phyloP scores from a whole-genome alignment of 495 filamentous ascomycete species.

The Penicillium lagena region DNA sequence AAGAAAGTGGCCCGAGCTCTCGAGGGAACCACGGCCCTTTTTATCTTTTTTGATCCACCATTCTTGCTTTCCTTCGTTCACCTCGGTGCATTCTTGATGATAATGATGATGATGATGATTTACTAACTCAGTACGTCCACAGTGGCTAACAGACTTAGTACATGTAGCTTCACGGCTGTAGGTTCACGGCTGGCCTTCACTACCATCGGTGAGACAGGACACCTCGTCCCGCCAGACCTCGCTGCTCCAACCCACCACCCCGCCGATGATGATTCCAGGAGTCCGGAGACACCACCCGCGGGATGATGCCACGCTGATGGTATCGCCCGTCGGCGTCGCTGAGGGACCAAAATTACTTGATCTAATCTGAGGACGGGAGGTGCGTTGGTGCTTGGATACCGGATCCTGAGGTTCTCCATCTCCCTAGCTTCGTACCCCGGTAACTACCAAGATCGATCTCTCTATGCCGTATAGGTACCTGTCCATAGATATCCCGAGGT shows the following conservation, averaged over 20 bases:
- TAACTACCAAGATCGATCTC: too few relatives aligned
- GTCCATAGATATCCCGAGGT: too few relatives aligned
- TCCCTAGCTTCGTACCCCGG: too few relatives aligned
- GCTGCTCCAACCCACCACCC: neutral
- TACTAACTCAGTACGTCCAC: slow-evolving; percentile 4
- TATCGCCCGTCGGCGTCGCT: slow-evolving; percentile 35
- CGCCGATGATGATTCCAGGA: slow-evolving; percentile 38
- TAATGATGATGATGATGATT: slow-evolving; percentile 9
- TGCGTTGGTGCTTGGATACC: neutral
- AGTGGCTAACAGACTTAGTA: too few relatives aligned
- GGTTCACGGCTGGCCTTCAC: too few relatives aligned
- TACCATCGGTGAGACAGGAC: too few relatives aligned
- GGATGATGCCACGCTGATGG: slow-evolving; percentile 24
- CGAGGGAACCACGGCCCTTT: slow-evolving; percentile 14
- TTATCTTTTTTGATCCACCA: slow-evolving; percentile 21
- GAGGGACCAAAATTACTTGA: slow-evolving; percentile 48
- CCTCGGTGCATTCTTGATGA: slow-evolving; percentile 10
- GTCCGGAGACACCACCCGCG: slow-evolving; percentile 25
- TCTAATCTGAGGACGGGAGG: slow-evolving; percentile 45
- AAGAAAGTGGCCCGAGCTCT: slow-evolving; percentile 15
- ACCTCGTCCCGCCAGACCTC: too few relatives aligned
- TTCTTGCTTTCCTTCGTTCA: slow-evolving; percentile 19
- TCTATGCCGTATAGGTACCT: too few relatives aligned
- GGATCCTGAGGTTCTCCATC: neutral
- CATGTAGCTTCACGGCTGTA: too few relatives aligned